phyloP scores from a whole-genome alignment of 257 asterid species.

The Nicotiana benthamiana region DNA sequence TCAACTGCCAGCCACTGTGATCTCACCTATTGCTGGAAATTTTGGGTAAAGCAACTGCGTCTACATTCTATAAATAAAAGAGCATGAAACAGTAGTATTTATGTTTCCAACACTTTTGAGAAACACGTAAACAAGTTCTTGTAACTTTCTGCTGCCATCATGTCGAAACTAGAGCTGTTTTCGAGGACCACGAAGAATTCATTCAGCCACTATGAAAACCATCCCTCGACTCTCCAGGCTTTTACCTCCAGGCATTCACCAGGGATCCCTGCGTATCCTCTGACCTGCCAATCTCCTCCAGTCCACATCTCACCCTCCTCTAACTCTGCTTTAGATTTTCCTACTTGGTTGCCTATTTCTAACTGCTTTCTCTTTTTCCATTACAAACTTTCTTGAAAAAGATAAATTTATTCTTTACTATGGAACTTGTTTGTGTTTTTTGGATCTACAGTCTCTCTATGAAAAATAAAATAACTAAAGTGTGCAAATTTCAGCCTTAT shows the following conservation, averaged over 20 bases:
- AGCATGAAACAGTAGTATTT: background rate
- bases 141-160: background rate
- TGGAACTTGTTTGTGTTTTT: background rate
- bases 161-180: background rate
- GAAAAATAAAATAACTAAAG: background rate
- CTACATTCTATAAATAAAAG: background rate
- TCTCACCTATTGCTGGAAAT: conserved; percentile 62
- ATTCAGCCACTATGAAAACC: background rate
- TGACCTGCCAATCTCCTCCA: background rate
- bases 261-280: background rate
- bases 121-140: background rate
- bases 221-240: background rate
- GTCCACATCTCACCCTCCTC: background rate
- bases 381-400: background rate
- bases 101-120: background rate
- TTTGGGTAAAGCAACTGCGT: conserved; percentile 51
- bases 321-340: background rate
- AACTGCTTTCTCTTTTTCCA: background rate
- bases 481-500: background rate
- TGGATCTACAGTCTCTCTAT: background rate
- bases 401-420: background rate
- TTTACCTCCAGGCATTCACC: background rate
- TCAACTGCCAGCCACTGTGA: conserved; percentile 96
- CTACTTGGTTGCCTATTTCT: background rate
- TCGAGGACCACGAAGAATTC: background rate